Evolutionary conservation across 768 basidiomycete species (phyloP).

Genomic region (Terana coerulea): DNA sequence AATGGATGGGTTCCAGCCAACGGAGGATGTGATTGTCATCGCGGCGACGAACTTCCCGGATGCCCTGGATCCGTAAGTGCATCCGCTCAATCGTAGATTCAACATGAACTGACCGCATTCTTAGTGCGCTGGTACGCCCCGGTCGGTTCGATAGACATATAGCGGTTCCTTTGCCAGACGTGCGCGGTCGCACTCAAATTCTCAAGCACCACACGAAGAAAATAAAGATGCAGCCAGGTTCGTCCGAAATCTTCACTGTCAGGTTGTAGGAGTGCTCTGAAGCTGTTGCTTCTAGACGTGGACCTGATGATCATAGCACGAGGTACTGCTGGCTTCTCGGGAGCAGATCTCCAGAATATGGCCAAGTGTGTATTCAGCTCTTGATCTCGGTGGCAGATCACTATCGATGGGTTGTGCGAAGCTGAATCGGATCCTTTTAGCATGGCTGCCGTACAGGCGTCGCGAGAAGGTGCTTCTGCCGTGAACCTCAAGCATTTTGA

Average conservation of each 20-base stretch:
- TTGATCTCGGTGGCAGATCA: not conserved
- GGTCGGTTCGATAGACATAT: conserved; percentile 95
- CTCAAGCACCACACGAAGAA: conserved; percentile 87
- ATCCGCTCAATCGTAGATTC: conserved; percentile 2
- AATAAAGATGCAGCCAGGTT: conserved; percentile 61
- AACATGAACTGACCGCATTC: not conserved
- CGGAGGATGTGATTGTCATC: conserved; percentile 92
- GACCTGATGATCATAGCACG: conserved; percentile 88
- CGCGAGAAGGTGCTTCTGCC: conserved; percentile 71
- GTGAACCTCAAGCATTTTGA: conserved; percentile 86
- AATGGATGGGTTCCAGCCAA: conserved; percentile 94
- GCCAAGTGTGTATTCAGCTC: conserved; percentile 64
- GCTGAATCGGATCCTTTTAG: not conserved
- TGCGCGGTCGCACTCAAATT: conserved; percentile 92
- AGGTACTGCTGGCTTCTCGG: conserved; percentile 94
- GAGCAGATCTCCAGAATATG: conserved; percentile 95
- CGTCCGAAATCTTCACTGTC: conserved; percentile 12
- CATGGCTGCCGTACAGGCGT: conserved; percentile 88
- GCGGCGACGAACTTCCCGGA: conserved; percentile 98
- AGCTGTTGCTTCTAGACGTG: conserved; percentile 45
- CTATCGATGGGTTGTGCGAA: not conserved
- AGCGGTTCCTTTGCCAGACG: conserved; percentile 90
- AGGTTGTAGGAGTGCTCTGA: not conserved
- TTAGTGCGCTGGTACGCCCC: conserved; percentile 88
- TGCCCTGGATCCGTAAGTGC: conserved; percentile 78